Evolutionary conservation across 176 grass and related monocot genomes (phyloP).

Genomic region (Eragrostis curvula): DNA sequence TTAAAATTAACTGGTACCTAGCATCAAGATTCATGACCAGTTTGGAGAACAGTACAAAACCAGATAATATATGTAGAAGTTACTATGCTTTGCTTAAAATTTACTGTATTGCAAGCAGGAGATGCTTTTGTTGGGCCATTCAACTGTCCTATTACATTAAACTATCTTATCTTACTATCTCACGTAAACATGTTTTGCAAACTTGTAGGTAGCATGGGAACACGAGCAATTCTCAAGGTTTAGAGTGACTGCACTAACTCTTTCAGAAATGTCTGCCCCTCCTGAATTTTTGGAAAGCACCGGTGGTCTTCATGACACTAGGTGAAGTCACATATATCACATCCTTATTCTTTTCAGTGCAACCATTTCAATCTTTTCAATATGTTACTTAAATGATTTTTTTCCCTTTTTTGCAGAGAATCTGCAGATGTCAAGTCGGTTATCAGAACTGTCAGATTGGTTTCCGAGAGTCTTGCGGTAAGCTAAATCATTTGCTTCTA

Average conservation of each 20-base stretch:
- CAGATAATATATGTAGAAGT: background rate
- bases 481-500: conserved; percentile 40
- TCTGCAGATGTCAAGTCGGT: conserved; percentile 67
- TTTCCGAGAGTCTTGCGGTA: conserved; percentile 95
- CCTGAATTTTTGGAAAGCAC: conserved; percentile 91
- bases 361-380: conserved; percentile 4
- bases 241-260: conserved; percentile 92
- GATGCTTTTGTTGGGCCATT: conserved; percentile 24
- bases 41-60: background rate
- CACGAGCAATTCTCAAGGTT: conserved; percentile 99
- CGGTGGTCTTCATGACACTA: conserved; percentile 80
- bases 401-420: conserved; percentile 58
- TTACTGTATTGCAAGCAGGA: conserved; percentile 18
- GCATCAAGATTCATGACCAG: background rate
- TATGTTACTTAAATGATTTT: conserved; percentile 9
- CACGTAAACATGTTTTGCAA: conserved; percentile 14
- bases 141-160: conserved; percentile 4
- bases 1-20: conserved; percentile 16
- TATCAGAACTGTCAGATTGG: conserved; percentile 78
- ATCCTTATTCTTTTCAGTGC: conserved; percentile 15
- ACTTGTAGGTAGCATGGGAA: conserved; percentile 95
- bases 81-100: conserved; percentile 33
- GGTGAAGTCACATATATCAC: conserved; percentile 44
- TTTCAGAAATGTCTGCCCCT: conserved; percentile 80
- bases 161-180: conserved; percentile 4